Evolutionary conservation across 805 yeast genomes (phyloP).

Genomic region (Yarrowia sp.): DNA sequence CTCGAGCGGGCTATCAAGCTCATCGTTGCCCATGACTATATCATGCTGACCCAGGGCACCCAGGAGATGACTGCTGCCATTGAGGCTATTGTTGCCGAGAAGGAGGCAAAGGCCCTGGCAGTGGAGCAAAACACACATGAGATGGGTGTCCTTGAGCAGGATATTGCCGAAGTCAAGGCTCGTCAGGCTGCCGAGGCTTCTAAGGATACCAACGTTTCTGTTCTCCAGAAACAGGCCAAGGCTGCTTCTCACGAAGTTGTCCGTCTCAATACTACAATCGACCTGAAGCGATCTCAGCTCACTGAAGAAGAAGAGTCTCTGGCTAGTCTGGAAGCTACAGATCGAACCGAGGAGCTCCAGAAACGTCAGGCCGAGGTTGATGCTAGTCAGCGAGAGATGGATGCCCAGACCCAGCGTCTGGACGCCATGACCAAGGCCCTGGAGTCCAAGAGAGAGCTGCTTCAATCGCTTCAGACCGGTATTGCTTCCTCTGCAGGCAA

Average conservation of each 20-base stretch:
- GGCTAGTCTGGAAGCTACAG: slow-evolving; percentile 50
- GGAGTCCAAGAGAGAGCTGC: slow-evolving; percentile 72
- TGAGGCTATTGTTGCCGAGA: slow-evolving; percentile 40
- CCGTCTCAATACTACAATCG: slow-evolving; percentile 68
- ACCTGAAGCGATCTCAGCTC: slow-evolving; percentile 63
- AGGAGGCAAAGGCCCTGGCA: slow-evolving; percentile 54
- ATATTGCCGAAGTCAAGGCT: slow-evolving; percentile 60
- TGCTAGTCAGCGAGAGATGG: slow-evolving; percentile 56
- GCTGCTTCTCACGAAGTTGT: slow-evolving; percentile 68
- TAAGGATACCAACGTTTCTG: slow-evolving; percentile 66
- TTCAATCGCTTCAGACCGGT: slow-evolving; percentile 85
- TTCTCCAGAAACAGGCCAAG: slow-evolving; percentile 64
- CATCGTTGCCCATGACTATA: slow-evolving; percentile 79
- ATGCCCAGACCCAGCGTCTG: slow-evolving; percentile 55
- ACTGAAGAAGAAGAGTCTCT: slow-evolving; percentile 59
- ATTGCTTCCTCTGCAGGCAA: slow-evolving; percentile 81
- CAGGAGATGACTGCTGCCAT: slow-evolving; percentile 52
- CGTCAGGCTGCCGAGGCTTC: slow-evolving; percentile 64
- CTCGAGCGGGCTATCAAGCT: slow-evolving; percentile 75
- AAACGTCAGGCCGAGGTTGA: slow-evolving; percentile 50
- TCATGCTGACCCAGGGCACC: slow-evolving; percentile 54
- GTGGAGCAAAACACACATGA: slow-evolving; percentile 61
- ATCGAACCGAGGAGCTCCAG: slow-evolving; percentile 49
- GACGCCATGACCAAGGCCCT: slow-evolving; percentile 56
- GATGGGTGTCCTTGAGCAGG: slow-evolving; percentile 64